phyloP scores from a whole-genome alignment of 2,329 filamentous ascomycete genomes.

The Fusarium sulawesiense region DNA sequence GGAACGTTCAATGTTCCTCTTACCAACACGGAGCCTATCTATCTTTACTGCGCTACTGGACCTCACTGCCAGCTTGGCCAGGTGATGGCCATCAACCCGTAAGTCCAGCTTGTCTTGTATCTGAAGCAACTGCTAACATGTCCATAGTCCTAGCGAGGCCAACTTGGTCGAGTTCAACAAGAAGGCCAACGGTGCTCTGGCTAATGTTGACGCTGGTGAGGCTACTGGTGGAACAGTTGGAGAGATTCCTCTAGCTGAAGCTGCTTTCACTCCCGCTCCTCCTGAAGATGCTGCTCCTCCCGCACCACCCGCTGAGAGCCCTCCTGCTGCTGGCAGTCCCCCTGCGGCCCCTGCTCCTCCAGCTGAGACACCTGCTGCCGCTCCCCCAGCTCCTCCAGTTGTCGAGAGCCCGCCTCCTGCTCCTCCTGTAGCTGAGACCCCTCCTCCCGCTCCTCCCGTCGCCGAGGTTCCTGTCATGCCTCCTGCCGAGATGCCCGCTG shows the following conservation, averaged over 20 bases:
- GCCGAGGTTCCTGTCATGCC: neutral
- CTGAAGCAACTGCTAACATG: neutral
- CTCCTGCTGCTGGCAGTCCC: neutral
- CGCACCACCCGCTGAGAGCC: conserved; percentile 8
- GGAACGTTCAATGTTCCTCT: conserved; percentile 62
- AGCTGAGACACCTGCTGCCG: neutral
- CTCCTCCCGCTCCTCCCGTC: neutral
- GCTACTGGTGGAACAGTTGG: conserved; percentile 40
- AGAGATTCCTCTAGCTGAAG: conserved; percentile 35
- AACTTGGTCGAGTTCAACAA: conserved; percentile 36
- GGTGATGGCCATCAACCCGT: conserved; percentile 64
- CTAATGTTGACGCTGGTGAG: conserved; percentile 36
- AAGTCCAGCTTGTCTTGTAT: conserved; percentile 3
- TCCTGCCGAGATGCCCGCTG: neutral
- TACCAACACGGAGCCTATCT: conserved; percentile 58
- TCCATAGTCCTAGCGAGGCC: conserved; percentile 27
- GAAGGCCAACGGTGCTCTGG: conserved; percentile 27
- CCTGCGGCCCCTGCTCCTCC: neutral
- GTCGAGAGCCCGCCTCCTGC: neutral
- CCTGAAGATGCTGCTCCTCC: conserved; percentile 20
- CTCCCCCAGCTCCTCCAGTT: neutral
- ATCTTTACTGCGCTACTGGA: conserved; percentile 62
- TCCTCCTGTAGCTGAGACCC: neutral
- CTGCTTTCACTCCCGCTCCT: conserved; percentile 39
- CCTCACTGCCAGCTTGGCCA: conserved; percentile 64